Evolutionary conservation across 164 flowering plant species (phyloP), one percentile per base, ranked within the genome.

Genomic region (Vitis rupestris): DNA sequence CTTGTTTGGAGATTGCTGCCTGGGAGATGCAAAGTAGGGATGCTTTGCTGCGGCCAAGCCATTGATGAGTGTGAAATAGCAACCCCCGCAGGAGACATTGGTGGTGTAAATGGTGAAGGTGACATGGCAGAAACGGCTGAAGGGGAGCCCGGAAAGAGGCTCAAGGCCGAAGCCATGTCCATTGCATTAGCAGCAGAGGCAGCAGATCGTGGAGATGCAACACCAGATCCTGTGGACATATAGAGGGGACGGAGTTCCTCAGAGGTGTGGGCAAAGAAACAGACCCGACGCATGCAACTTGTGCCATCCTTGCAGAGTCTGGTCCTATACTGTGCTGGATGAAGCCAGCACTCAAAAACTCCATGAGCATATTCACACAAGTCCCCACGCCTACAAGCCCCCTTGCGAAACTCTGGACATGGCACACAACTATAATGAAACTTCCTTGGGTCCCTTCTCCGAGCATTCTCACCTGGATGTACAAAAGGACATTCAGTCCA

Each of bases 401-500:
- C 90, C 71, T 86, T 88, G 0, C 90, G 74, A 61, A 82, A 84
- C 31, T 88, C 92, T 12, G 90, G 92, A 71, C 92, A 88, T 0
- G 90, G 92, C 37, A 86, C 90, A 56, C 90, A 86, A 69, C 92
- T 88, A 72, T 88, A 88, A 48, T 84, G 88, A 60, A 59, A 88
- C 72, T 83, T 86, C 67, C 88, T 61, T 7, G 92, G 92, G 64
- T 88, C 92, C 16, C 92, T 74, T 59, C 92, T 68, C 50, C 92
- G 79, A 13, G 90, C 92, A 67, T 88, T 88, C 77, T 88, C 92
- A 3, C 92, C 90, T 0, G 92, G 92, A 64, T 88, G 92, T 19
- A 84, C 92, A 67, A 88, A 88, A 16, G 92, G 92, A 69, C 92
- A 86, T 70, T 86, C 92, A 6, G 92, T 88, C 92, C 92, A 88